Evolutionary conservation across 208 protist species (phyloP).

Genomic region (Wallacemonas sp.): DNA sequence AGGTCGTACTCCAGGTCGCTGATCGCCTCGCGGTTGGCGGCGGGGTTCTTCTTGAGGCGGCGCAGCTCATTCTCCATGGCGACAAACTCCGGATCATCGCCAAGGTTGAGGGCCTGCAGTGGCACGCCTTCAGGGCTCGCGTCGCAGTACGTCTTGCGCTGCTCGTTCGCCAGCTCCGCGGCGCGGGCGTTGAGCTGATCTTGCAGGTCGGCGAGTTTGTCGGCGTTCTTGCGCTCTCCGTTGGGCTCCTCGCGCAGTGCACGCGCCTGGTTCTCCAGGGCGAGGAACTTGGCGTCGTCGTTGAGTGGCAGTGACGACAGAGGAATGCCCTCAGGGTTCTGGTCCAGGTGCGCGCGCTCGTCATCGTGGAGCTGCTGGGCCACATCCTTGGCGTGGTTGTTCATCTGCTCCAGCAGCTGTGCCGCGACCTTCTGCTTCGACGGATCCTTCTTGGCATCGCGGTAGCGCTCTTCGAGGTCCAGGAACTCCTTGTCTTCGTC

Average conservation of each 20-base stretch:
- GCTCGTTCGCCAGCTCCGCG: constrained; percentile 55
- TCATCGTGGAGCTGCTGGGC: constrained; percentile 57
- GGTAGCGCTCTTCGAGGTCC: constrained; percentile 75
- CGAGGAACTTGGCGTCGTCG: constrained; percentile 58
- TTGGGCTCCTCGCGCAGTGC: constrained; percentile 38
- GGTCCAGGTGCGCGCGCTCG: constrained; percentile 44
- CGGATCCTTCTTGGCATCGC: constrained; percentile 52
- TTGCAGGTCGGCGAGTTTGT: constrained; percentile 43
- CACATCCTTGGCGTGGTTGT: constrained; percentile 67
- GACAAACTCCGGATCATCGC: constrained; percentile 58
- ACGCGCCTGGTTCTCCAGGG: constrained; percentile 64
- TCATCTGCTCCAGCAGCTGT: constrained; percentile 73
- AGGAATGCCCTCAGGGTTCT: constrained; percentile 63
- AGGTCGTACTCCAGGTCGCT: constrained; percentile 67
- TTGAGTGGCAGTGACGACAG: constrained; percentile 63
- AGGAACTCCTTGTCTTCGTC: constrained; percentile 63
- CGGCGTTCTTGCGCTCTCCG: constrained; percentile 40
- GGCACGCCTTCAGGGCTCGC: constrained; percentile 44
- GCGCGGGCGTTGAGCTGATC: constrained; percentile 62
- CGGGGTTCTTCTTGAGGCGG: constrained; percentile 59
- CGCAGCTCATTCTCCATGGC: constrained; percentile 56
- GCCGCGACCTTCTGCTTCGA: constrained; percentile 43
- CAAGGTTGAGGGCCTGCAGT: constrained; percentile 56
- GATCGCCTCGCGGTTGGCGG: constrained; percentile 61
- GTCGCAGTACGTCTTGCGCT: constrained; percentile 55